Base-by-base conservation (phyloP, 139 green algal genomes). In the Tetradesmus obliquus region DNA sequence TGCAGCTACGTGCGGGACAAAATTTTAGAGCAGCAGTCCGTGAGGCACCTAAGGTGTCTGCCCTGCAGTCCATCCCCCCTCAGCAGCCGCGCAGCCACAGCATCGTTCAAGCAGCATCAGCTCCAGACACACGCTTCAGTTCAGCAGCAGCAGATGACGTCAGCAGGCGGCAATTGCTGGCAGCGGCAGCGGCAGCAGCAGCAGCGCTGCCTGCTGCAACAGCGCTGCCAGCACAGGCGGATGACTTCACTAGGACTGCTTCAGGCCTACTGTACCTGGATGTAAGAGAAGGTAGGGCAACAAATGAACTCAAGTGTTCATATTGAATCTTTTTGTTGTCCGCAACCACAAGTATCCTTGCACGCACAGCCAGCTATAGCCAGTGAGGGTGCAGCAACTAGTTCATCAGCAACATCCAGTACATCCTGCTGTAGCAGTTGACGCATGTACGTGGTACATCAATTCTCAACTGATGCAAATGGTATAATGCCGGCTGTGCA, bases 171-270 rank as follows among this genome's bases (percentile, higher is more conserved):
- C 72, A 81, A 45, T 45, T 81, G 72, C 72, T 81, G 72, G 32
- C 71, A 62, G 62, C 84, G 32, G 60, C 84, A 15, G 12, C 69
- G 45, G 62, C 45, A 81, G 62, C 62, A 58, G 84, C 7, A 53
- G 84, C 62, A 66, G 84, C 8, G 62, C n/a, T 62, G 62, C 3
- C 60, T 71, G 60, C 60, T 20, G 60, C 60, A 15, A 71, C 60
- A 71, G 3, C 62, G 15, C 12, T 19, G 17, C 24, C 84, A 58
- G 88, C 76, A 13, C 3, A 55, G 5, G 83, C 91, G 9, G 90
- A 95, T 58, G 93, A 95, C 57, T 95, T 95, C 17, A 84, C 84
- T 4, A 91, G 71, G 5, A 84, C 90, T 19, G 54, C 85, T 7
- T 93, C 89, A 2, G 93, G 93, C 3, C 55, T 95, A 9, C 82